A percentile compares a stretch with the other conserved stretches of the same genome.
phyloP scores from a whole-genome alignment of 805 yeast species.

The Zygosaccharomyces bisporus region DNA sequence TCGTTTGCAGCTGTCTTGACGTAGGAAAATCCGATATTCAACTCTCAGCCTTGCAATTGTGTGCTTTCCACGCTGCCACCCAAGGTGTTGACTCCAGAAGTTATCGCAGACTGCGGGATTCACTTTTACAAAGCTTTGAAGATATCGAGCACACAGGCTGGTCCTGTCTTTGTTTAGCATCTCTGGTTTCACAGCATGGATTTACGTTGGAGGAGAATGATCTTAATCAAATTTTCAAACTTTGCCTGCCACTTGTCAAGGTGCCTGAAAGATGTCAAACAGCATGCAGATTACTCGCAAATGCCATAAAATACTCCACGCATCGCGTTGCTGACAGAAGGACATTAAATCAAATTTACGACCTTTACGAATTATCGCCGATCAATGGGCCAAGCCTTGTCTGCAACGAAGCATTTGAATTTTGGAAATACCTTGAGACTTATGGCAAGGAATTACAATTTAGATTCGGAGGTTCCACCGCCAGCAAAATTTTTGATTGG shows the following conservation, averaged over 20 bases:
- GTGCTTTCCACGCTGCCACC: slow-evolving; percentile 17
- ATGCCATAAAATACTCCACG: slow-evolving; percentile 21
- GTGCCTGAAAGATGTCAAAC: slow-evolving; percentile 20
- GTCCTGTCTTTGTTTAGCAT: slow-evolving; percentile 23
- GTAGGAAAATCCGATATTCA: slow-evolving; percentile 9
- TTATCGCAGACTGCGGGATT: slow-evolving; percentile 9
- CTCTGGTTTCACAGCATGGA: slow-evolving; percentile 20
- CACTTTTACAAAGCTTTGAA: slow-evolving; percentile 19
- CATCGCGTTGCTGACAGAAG: slow-evolving; percentile 37
- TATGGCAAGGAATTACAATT: slow-evolving; percentile 38
- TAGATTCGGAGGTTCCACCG: slow-evolving; percentile 28
- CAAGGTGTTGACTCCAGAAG: slow-evolving; percentile 4
- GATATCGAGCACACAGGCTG: slow-evolving; percentile 18
- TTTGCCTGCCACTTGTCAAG: slow-evolving; percentile 37
- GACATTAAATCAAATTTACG: slow-evolving; percentile 45
- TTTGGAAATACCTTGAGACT: slow-evolving; percentile 49
- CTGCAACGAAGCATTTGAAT: slow-evolving; percentile 44
- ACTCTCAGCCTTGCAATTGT: slow-evolving; percentile 23
- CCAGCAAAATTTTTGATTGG: slow-evolving; percentile 49
- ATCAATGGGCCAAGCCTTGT: slow-evolving; percentile 56
- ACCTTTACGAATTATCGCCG: slow-evolving; percentile 50
- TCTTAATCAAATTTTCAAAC: slow-evolving; percentile 26
- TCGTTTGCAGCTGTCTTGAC: slow-evolving; percentile 20
- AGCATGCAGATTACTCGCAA: slow-evolving; percentile 27
- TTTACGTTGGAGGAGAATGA: slow-evolving; percentile 14